These are phyloP conservation scores for Daucus carota DNA, from an alignment of 129 eudicot species.

Conservation along the genomic window DH1_v3.0 NC_030387.2:24444001-24444500, in stretches of 20 bases:
- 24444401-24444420: neutral
- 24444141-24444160: neutral
- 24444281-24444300: slow-evolving; percentile 98
- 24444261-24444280: slow-evolving; percentile 38
- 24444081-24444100: too few relatives aligned
- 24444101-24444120: too few relatives aligned
- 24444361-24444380: slow-evolving; percentile 72
- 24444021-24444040: neutral
- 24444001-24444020: slow-evolving; percentile 97
- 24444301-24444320: slow-evolving; percentile 81
- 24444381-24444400: slow-evolving; percentile 52
- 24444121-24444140: too few relatives aligned
- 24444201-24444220: neutral
- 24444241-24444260: neutral
- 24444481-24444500: neutral
- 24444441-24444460: neutral
- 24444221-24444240: neutral
- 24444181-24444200: neutral
- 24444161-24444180: neutral
- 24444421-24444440: neutral
- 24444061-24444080: too few relatives aligned
- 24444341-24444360: slow-evolving; percentile 78
- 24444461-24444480: neutral
- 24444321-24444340: slow-evolving; percentile 99
- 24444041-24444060: neutral